Evolutionary conservation across 2,329 filamentous ascomycete genomes (phyloP).

Genomic region (Cladophialophora yegresii): DNA sequence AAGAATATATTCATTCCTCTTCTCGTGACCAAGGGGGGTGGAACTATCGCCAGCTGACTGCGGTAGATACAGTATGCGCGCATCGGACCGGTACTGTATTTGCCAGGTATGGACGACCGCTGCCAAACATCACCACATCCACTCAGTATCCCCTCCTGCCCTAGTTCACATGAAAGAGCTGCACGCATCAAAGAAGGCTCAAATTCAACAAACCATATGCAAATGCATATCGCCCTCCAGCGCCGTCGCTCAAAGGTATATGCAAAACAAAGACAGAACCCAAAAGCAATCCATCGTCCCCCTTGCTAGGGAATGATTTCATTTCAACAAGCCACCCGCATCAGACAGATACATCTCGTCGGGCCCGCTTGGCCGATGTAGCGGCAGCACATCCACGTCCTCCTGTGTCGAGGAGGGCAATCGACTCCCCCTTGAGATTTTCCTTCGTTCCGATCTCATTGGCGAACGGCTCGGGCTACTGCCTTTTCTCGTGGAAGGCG

Average conservation of each 20-base stretch:
- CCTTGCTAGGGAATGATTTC: constrained; percentile 14
- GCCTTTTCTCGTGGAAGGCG: constrained; percentile 8
- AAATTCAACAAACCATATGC: background rate
- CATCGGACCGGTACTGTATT: background rate
- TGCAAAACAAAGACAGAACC: constrained; percentile 4
- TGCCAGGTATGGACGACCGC: background rate
- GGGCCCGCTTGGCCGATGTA: constrained; percentile 52
- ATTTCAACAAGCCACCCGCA: constrained; percentile 36
- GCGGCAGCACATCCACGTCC: constrained; percentile 41
- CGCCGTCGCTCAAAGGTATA: constrained; percentile 34
- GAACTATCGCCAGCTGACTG: background rate
- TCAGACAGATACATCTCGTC: constrained; percentile 43
- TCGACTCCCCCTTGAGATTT: constrained; percentile 18
- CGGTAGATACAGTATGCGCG: background rate
- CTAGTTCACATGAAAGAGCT: background rate
- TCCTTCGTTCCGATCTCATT: constrained; percentile 23
- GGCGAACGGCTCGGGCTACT: constrained; percentile 25
- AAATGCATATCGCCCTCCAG: constrained; percentile 11
- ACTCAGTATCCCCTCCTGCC: background rate
- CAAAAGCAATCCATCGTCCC: constrained; percentile 1
- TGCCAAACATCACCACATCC: background rate
- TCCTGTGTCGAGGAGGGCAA: constrained; percentile 39
- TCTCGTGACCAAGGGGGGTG: background rate
- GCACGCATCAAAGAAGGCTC: background rate
- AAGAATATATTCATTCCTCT: background rate